phyloP scores from a whole-genome alignment of 495 filamentous ascomycete genomes.

The Pyrenula massariospora region DNA sequence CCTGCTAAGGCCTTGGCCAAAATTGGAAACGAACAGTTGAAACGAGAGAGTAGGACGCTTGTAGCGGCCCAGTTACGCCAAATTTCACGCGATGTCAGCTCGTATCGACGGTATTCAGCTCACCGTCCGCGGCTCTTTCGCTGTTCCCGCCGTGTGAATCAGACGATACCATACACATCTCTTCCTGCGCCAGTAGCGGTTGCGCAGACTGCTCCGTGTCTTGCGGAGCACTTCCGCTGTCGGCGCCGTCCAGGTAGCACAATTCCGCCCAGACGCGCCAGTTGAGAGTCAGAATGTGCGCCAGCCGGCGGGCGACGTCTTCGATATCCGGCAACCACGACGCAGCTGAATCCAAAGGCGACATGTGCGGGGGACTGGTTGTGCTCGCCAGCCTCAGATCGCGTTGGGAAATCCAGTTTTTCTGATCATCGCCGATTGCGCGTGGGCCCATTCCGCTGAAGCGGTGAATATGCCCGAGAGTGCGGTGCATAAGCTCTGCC shows the following conservation, averaged over 20 bases:
- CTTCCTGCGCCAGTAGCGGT: no score
- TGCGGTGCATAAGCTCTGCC: background rate
- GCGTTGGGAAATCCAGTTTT: background rate
- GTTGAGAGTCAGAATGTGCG: conserved; percentile 71
- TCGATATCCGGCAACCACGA: conserved; percentile 38
- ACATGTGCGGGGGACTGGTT: conserved; percentile 13
- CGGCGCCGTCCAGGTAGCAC: background rate
- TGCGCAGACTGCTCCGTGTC: no score
- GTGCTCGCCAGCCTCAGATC: background rate
- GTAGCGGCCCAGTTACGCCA: no score
- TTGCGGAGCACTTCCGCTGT: no score
- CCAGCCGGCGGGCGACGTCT: conserved; percentile 59
- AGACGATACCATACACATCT: no score
- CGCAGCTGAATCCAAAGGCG: conserved; percentile 6
- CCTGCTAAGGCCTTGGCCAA: no score
- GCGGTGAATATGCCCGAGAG: background rate
- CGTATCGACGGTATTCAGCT: no score
- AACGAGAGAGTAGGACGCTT: no score
- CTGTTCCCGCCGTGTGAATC: no score
- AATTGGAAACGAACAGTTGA: no score
- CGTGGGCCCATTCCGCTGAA: background rate
- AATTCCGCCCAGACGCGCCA: conserved; percentile 68
- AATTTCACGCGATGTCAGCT: no score
- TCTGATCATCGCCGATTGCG: background rate
- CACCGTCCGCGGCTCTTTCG: no score